These are phyloP conservation scores for Amylostereum chailletii DNA, from an alignment of 1,284 basidiomycete genomes.

Conservation along the genomic window DNA sequence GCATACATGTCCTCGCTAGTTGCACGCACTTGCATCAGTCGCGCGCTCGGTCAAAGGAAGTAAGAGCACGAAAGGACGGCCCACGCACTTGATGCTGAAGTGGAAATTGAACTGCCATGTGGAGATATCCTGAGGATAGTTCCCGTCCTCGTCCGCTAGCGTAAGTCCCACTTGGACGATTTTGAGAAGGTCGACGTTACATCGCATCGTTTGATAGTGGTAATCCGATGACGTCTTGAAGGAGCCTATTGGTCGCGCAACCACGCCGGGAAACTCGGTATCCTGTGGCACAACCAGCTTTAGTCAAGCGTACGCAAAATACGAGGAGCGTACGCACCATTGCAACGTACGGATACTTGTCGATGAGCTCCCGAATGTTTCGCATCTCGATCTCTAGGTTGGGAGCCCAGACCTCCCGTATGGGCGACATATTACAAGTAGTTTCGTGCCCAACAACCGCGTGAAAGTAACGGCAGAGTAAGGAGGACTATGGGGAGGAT, in stretches of 20 bases:
- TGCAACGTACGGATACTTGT: slow-evolving; percentile 89
- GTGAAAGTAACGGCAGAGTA: no score
- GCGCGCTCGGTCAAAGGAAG: not conserved
- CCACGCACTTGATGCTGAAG: slow-evolving; percentile 79
- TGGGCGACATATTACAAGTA: slow-evolving; percentile 43
- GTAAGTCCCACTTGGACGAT: slow-evolving; percentile 98
- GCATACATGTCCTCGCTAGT: slow-evolving; percentile 96
- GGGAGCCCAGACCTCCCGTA: slow-evolving; percentile 91
- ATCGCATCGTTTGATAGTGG: slow-evolving; percentile 98
- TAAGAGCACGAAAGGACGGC: not conserved
- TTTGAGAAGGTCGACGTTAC: slow-evolving; percentile 96
- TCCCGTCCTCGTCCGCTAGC: slow-evolving; percentile 88
- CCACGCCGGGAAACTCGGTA: slow-evolving; percentile 98
- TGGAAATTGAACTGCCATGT: slow-evolving; percentile 99
- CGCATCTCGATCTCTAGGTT: slow-evolving; percentile 93
- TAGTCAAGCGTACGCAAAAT: slow-evolving; percentile 9
- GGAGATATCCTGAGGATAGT: slow-evolving; percentile 80
- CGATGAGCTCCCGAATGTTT: slow-evolving; percentile 78
- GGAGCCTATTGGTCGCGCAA: slow-evolving; percentile 91
- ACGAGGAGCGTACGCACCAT: slow-evolving; percentile 57
- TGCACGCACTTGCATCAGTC: slow-evolving; percentile 1
- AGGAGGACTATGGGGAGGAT: no score
- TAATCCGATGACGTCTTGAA: slow-evolving; percentile 98
- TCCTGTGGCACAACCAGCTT: slow-evolving; percentile 47
- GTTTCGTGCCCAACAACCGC: no score